Evolutionary conservation across 1,139 yeast species (phyloP), one percentile per base, ranked within the genome.

Genomic region (Tardiomyces digboiensis): DNA sequence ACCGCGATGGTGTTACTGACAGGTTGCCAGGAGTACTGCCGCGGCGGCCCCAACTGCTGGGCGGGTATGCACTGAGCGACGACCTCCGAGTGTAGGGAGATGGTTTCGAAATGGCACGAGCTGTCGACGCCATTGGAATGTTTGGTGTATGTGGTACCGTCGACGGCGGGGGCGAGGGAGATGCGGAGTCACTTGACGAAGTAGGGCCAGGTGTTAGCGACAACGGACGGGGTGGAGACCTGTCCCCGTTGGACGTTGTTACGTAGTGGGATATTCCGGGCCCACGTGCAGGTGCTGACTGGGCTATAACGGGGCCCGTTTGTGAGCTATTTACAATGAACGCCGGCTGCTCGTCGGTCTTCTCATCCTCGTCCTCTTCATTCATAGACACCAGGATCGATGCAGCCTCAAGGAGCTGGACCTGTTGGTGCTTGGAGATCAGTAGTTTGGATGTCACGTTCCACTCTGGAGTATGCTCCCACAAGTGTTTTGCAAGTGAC

Each of bases 401-500:
- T 2, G 95, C 95, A 10, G 95, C 95, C 60, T 86, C 95, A 41
- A 86, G 70, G 36, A 86, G 68, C 62, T 86, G 95, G 5, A 86
- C 95, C 61, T 86, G 95, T 61, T 86, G 95, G 61, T 86, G 95
- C 61, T 86, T 86, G n/a, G 89, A 80, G 40, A 86, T 84, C 39
- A 82, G 67, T 42, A 86, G 68, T 58, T 82, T 83, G 52, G 84
- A 82, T 2, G 95, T 86, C 56, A 82, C 82, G 57, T 80, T 83
- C 95, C 95, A 86, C 60, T 86, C 95, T 0, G 95, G 94, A 0
- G 95, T 86, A 60, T 86, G 95, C 72, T 78, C 84, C 84, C 95
- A 89, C 58, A 71, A 70, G 66, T 74, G 88, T 49, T 75, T 86
- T 52, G 74, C 94, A 49, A 85, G 70, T 19, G 91, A 82, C 1